phyloP scores from a whole-genome alignment of 2,329 filamentous ascomycete genomes.

The Penicillium sp. region DNA sequence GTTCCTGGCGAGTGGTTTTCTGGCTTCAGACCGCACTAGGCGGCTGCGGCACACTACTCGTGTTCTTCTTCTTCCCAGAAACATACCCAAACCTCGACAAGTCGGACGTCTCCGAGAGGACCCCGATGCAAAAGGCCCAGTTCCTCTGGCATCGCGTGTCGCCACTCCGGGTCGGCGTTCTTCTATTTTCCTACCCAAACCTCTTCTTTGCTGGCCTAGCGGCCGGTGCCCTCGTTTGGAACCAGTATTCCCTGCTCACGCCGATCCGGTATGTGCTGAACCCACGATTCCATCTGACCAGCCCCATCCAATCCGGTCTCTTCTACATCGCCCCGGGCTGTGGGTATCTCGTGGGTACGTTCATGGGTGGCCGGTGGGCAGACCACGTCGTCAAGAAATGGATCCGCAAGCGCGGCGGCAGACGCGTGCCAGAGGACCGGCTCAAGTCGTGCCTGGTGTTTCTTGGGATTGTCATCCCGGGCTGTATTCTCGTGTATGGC shows the following conservation, averaged over 20 bases:
- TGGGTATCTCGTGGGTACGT: slow-evolving; percentile 67
- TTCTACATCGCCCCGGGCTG: slow-evolving; percentile 72
- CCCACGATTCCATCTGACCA: slow-evolving; percentile 66
- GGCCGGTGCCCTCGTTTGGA: slow-evolving; percentile 66
- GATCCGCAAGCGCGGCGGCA: slow-evolving; percentile 56
- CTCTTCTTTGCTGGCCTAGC: slow-evolving; percentile 61
- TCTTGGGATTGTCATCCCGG: slow-evolving; percentile 57
- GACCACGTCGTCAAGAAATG: slow-evolving; percentile 65
- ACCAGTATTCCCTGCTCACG: slow-evolving; percentile 68
- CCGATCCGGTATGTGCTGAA: slow-evolving; percentile 72
- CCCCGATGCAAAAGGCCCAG: slow-evolving; percentile 48
- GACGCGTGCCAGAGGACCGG: slow-evolving; percentile 66
- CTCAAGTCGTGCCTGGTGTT: slow-evolving; percentile 59
- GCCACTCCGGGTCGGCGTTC: slow-evolving; percentile 59
- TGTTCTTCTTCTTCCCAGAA: slow-evolving; percentile 67
- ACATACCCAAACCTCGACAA: slow-evolving; percentile 66
- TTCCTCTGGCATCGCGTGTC: slow-evolving; percentile 64
- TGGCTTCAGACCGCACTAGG: slow-evolving; percentile 71
- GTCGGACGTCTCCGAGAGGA: slow-evolving; percentile 59
- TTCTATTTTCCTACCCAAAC: slow-evolving; percentile 67
- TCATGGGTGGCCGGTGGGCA: slow-evolving; percentile 69
- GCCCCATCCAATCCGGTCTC: slow-evolving; percentile 64
- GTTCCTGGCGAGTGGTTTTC: slow-evolving; percentile 71
- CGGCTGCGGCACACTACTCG: slow-evolving; percentile 56
- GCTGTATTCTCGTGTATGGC: slow-evolving; percentile 66